Evolutionary conservation across 2,329 filamentous ascomycete species (phyloP).

Genomic region (Leptographium wingfieldii): DNA sequence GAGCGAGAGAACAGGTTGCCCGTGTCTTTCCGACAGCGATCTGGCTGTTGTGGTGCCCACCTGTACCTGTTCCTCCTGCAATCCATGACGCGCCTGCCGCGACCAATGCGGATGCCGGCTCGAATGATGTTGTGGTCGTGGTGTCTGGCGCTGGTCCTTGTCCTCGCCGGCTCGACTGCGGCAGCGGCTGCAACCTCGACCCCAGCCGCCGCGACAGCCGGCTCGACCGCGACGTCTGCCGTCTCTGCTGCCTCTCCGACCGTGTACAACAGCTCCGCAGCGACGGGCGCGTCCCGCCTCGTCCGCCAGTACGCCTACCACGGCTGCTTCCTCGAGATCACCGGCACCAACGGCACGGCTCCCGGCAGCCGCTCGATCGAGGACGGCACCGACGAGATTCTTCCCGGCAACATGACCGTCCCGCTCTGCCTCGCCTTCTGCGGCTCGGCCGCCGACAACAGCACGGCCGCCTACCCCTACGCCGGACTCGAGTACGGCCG

Average conservation of each 20-base stretch:
- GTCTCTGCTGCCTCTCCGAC: constrained; percentile 9
- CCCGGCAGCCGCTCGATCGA: constrained; percentile 29
- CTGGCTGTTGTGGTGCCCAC: not conserved
- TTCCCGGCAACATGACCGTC: constrained; percentile 36
- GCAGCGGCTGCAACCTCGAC: not conserved
- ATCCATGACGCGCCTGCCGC: not conserved
- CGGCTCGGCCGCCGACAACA: constrained; percentile 16
- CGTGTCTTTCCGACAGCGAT: not conserved
- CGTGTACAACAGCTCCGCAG: constrained; percentile 23
- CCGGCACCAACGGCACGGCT: constrained; percentile 26
- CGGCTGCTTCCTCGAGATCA: constrained; percentile 49
- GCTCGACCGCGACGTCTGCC: not conserved
- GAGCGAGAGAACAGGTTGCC: too few species aligned
- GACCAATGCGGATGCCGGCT: not conserved
- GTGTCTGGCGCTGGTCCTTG: not conserved
- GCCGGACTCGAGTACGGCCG: constrained; percentile 41
- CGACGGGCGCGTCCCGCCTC: constrained; percentile 40
- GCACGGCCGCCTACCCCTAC: constrained; percentile 28
- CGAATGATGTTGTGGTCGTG: not conserved
- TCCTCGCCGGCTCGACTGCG: not conserved
- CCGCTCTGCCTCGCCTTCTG: constrained; percentile 39
- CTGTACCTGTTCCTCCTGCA: not conserved
- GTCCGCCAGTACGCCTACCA: constrained; percentile 39
- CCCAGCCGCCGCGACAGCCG: not conserved
- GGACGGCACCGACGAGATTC: constrained; percentile 27